These are phyloP conservation scores for Blastobotrys apis DNA, from an alignment of 1,139 yeast species.

Conservation along the genomic window DNA sequence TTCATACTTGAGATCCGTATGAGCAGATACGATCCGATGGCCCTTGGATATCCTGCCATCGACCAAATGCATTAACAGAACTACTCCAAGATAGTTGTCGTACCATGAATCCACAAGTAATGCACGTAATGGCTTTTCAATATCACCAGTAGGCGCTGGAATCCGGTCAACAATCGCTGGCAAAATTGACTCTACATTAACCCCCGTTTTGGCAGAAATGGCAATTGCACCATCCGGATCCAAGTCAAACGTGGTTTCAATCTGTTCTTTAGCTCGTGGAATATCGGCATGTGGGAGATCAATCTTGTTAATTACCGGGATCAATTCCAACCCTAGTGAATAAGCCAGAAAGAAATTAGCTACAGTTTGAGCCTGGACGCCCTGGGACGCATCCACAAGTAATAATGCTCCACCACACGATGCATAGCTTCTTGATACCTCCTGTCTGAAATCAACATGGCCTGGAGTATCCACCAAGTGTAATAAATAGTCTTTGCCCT, in stretches of 20 bases:
- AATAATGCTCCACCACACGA: conserved; percentile 93
- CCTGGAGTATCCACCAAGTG: conserved; percentile 98
- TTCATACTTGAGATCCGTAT: conserved; percentile 71
- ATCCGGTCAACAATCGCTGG: conserved; percentile 77
- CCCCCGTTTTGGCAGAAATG: conserved; percentile 90
- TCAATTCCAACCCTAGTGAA: conserved; percentile 71
- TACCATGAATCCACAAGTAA: conserved; percentile 95
- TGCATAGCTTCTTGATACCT: conserved; percentile 89
- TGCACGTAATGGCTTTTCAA: conserved; percentile 59
- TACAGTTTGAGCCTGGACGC: conserved; percentile 96
- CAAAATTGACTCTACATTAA: conserved; percentile 66
- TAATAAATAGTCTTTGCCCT: conserved; percentile 67
- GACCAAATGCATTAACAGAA: conserved; percentile 74
- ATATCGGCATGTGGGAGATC: conserved; percentile 89
- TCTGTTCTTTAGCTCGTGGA: conserved; percentile 74
- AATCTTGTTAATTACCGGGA: conserved; percentile 89
- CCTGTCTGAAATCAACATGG: conserved; percentile 93
- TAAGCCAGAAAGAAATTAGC: conserved; percentile 91
- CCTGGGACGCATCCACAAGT: conserved; percentile 91
- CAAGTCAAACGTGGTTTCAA: conserved; percentile 77
- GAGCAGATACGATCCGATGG: conserved; percentile 70
- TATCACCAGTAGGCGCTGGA: conserved; percentile 64
- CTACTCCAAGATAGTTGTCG: conserved; percentile 91
- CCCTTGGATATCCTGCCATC: conserved; percentile 79
- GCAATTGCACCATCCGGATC: conserved; percentile 70